Evolutionary conservation across 805 yeast genomes (phyloP), one percentile per base, ranked within the genome.

Genomic region (Scheffersomyces amazonensis): DNA sequence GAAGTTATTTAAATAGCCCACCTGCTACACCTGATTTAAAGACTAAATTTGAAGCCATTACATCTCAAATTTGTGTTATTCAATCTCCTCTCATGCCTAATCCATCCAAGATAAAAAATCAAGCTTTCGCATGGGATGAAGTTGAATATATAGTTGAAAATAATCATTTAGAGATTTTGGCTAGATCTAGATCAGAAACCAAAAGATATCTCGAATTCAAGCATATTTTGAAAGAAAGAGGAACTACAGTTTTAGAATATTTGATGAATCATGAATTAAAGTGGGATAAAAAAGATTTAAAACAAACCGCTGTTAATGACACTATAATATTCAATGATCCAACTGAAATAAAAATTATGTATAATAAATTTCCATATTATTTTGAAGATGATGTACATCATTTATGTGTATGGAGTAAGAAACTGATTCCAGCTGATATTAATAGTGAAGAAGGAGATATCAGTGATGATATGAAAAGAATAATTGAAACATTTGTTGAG

Each of bases 351-450:
- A 68, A 64, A 37, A 69, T 78, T 20, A 58, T 78, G 6, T 40
- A 52, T 18, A 85, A 85, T 53, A 80, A 78, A 43, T 85, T 81
- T 58, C 89, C 89, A 0, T 85, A 85, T 60, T 71, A 74, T 48
- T 75, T 82, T 43, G 78, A 71, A 25, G 44, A 53, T 0, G 67
- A 66, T 31, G 69, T 82, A 4, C 56, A 60, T 4, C 91, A 84
- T 56, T 52, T 83, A 12, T 73, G 86, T 31, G 69, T 81, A 1
- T 85, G 93, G 91, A 69, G 82, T 1, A 83, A 83, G 50, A 59
- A 74, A 15, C 67, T 66, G 11, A 71, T 85, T 38, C 71, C 69
- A 10, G 60, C 75, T 3, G 86, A 80, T 49, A 71, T 73, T 6
- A 47, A 60, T 9, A 73, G 78, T 13, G 58, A 52, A 1, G 46